phyloP scores from a whole-genome alignment of 768 basidiomycete genomes.

The Boletellus ananas region DNA sequence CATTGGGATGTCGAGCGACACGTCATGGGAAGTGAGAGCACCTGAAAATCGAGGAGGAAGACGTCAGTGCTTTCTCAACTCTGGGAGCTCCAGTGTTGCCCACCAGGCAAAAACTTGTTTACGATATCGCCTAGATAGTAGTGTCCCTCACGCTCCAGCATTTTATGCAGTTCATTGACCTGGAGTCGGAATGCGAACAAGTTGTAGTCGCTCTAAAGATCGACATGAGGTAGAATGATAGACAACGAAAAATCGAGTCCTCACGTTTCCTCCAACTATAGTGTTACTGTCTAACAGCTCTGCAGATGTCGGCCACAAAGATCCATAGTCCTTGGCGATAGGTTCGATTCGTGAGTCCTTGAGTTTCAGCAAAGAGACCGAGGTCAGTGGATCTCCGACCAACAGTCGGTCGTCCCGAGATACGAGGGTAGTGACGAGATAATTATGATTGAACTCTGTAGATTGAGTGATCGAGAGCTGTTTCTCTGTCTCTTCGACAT shows the following conservation, averaged over 20 bases:
- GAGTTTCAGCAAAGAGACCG: conserved; percentile 66
- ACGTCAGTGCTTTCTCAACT: not conserved
- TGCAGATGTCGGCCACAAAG: conserved; percentile 69
- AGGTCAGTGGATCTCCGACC: conserved; percentile 78
- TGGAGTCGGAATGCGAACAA: conserved; percentile 59
- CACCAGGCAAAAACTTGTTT: conserved; percentile 71
- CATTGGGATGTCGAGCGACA: conserved; percentile 40
- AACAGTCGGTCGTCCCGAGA: conserved; percentile 52
- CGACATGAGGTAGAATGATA: conserved; percentile 6
- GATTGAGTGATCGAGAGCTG: conserved; percentile 35
- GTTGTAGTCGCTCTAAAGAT: conserved; percentile 59
- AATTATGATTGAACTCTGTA: conserved; percentile 77
- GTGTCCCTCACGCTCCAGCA: conserved; percentile 61
- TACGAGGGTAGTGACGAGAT: conserved; percentile 66
- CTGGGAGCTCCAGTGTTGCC: not conserved
- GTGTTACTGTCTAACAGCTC: conserved; percentile 51
- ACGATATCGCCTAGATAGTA: conserved; percentile 77
- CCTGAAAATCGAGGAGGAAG: conserved; percentile 39
- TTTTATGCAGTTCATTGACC: conserved; percentile 37
- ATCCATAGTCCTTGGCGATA: conserved; percentile 70
- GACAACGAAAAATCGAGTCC: conserved; percentile 22
- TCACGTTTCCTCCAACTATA: conserved; percentile 74
- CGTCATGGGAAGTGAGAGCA: conserved; percentile 45
- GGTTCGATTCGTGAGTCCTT: conserved; percentile 41
- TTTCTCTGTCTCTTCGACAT: conserved; percentile 35